phyloP scores from a whole-genome alignment of 768 basidiomycete species.

The Leccinum subtestaceum region DNA sequence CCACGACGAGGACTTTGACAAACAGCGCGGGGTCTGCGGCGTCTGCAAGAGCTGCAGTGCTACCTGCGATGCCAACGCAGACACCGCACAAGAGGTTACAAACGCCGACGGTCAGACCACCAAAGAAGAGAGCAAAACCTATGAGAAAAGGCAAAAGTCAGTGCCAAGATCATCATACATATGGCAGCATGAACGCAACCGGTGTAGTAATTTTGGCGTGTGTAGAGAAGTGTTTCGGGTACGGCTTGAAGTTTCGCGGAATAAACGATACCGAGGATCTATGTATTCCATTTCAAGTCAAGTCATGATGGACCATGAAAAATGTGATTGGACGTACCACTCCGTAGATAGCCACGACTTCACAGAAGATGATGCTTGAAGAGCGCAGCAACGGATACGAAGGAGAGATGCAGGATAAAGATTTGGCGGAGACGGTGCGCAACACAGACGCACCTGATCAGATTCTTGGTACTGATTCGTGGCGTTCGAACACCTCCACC shows the following conservation, averaged over 20 bases:
- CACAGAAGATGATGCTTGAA: slow-evolving; percentile 94
- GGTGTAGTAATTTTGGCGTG: slow-evolving; percentile 88
- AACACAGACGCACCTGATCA: slow-evolving; percentile 71
- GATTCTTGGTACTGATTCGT: slow-evolving; percentile 93
- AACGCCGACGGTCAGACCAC: slow-evolving; percentile 87
- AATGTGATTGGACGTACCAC: slow-evolving; percentile 53
- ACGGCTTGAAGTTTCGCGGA: slow-evolving; percentile 72
- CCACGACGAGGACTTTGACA: slow-evolving; percentile 95
- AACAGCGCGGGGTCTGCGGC: slow-evolving; percentile 94
- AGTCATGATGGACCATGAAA: neutral
- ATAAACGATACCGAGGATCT: slow-evolving; percentile 98
- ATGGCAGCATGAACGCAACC: slow-evolving; percentile 44
- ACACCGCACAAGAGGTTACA: slow-evolving; percentile 96
- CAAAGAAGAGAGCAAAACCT: slow-evolving; percentile 97
- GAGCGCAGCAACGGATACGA: neutral
- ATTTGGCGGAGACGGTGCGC: neutral
- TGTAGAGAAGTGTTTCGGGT: slow-evolving; percentile 70
- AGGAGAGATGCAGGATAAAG: neutral
- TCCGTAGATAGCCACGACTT: slow-evolving; percentile 98
- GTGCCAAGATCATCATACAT: neutral
- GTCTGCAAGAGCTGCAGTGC: slow-evolving; percentile 92
- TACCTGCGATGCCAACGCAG: slow-evolving; percentile 91
- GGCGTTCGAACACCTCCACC: slow-evolving; percentile 94
- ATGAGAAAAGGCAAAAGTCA: neutral
- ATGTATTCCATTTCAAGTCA: neutral